Base-by-base conservation (phyloP, 805 yeast genomes). In the Schizosaccharomyces pombe region DNA sequence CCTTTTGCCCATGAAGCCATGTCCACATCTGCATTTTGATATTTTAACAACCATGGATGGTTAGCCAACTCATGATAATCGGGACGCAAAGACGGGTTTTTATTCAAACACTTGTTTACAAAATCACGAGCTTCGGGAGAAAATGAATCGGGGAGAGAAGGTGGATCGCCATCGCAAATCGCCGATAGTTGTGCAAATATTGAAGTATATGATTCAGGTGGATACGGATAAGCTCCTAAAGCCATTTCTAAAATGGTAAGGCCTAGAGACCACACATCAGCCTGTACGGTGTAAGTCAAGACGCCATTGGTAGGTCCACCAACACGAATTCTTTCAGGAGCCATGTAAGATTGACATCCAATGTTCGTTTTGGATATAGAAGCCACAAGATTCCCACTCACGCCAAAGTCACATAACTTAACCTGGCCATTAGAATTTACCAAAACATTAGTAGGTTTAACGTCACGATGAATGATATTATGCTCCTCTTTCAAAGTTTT, bases 261-360 rank as follows among this genome's bases (percentile, higher is more conserved):
- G 0, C 97, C 98, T 47, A 89, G 68, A 0, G 95, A 85, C 98
- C 98, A 89, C 57, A 89, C 78, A 67, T 89, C 98, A 8, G 94
- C 80, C 63, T 89, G 96, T 2, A 86, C 95, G 1, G 95, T 79
- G 67, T 89, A 89, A 0, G 91, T 77, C 6, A 76, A 72, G 59
- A 78, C 87, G 62, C 82, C 86, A 1, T 86, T 56, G 9, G 89
- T 58, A 70, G 78, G 57, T 74, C 62, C 60, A 30, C 61, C 55
- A 9, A 60, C 53, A 29, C 54, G 52, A 60, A 91, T 91, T 63
- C 98, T 75, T 65, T 89, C 98, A 1, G 98, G 98, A 1, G 97
- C 97, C 97, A 91, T 91, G 67, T 89, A 89, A 1, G 94, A 82
- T 68, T 91, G 98, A 67, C 98, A 89, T 3, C 98, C 98, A 59